These are phyloP conservation scores for Lignosus rhinocerotis DNA, from an alignment of 1,284 basidiomycete genomes.

Conservation along the genomic window DNA sequence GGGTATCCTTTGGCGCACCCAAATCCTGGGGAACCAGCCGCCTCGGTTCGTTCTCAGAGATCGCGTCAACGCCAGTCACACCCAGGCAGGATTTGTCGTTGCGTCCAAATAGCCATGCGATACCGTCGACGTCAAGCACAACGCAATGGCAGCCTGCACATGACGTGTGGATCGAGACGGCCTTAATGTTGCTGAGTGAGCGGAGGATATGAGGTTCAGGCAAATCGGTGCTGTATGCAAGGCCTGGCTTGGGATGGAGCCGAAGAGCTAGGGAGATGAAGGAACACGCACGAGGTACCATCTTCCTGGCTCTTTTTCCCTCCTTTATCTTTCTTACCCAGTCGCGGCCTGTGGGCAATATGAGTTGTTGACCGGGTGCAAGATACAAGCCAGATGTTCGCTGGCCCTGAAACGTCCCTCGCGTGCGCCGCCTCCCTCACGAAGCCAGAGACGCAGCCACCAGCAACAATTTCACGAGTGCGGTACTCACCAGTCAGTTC, in stretches of 20 bases:
- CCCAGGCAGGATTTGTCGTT: slow-evolving; percentile 68
- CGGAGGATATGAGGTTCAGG: slow-evolving; percentile 86
- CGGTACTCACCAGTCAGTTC: slow-evolving; percentile 73
- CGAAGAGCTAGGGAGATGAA: not conserved
- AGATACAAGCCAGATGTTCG: not conserved
- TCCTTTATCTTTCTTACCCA: slow-evolving; percentile 26
- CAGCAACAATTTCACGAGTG: slow-evolving; percentile 8
- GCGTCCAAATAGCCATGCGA: slow-evolving; percentile 86
- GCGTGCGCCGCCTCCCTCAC: slow-evolving; percentile 1
- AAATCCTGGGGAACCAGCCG: slow-evolving; percentile 61
- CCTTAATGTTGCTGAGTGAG: slow-evolving; percentile 80
- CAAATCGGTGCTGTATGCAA: slow-evolving; percentile 64
- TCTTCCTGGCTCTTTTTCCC: slow-evolving; percentile 23
- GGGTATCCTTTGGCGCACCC: slow-evolving; percentile 60
- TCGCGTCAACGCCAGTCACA: slow-evolving; percentile 49
- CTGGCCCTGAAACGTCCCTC: not conserved
- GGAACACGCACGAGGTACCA: slow-evolving; percentile 17
- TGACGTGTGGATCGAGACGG: slow-evolving; percentile 70
- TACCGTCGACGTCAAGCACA: slow-evolving; percentile 72
- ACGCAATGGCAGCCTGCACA: slow-evolving; percentile 77
- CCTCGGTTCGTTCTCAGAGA: slow-evolving; percentile 74
- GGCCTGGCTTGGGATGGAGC: slow-evolving; percentile 1
- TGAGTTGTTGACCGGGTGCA: not conserved
- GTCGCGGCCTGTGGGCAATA: slow-evolving; percentile 12
- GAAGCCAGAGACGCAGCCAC: slow-evolving; percentile 16